phyloP scores from a whole-genome alignment of 2,329 filamentous ascomycete species.

The Penicillium sclerotigenum region DNA sequence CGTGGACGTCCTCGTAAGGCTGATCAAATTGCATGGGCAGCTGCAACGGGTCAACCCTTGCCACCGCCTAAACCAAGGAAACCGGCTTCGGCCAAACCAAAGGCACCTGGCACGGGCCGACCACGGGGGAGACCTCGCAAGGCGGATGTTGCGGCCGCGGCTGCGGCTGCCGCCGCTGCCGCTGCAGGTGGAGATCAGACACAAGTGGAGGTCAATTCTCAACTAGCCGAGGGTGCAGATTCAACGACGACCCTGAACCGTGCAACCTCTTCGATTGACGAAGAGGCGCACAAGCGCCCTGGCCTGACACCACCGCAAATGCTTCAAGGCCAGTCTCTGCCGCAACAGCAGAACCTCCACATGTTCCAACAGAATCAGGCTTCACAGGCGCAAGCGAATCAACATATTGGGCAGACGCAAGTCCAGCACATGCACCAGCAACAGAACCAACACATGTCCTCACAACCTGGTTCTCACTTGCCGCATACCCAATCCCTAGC shows the following conservation, averaged over 20 bases:
- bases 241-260: conserved; percentile 11
- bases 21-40: conserved; percentile 24
- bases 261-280: conserved; percentile 7
- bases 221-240: conserved; percentile 6
- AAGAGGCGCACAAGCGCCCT: conserved; percentile 18
- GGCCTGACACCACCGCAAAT: conserved; percentile 21
- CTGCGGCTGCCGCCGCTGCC: conserved; percentile 25
- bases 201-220: conserved; percentile 9
- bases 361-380: conserved; percentile 10
- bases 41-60: conserved; percentile 19
- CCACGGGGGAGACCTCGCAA: conserved; percentile 36
- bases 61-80: conserved; percentile 12
- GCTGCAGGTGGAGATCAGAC: conserved; percentile 20
- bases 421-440: conserved; percentile 11
- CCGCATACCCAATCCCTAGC: not conserved
- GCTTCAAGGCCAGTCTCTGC: conserved; percentile 13
- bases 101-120: conserved; percentile 28
- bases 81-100: conserved; percentile 20
- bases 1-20: conserved; percentile 34
- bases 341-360: conserved; percentile 14
- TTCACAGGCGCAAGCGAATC: conserved; percentile 9
- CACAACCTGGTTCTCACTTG: conserved; percentile 9
- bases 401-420: conserved; percentile 14
- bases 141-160: conserved; percentile 30
- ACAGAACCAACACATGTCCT: conserved; percentile 8